Base-by-base conservation (phyloP, 768 basidiomycete species). In the Leccinum rimulosum region DNA sequence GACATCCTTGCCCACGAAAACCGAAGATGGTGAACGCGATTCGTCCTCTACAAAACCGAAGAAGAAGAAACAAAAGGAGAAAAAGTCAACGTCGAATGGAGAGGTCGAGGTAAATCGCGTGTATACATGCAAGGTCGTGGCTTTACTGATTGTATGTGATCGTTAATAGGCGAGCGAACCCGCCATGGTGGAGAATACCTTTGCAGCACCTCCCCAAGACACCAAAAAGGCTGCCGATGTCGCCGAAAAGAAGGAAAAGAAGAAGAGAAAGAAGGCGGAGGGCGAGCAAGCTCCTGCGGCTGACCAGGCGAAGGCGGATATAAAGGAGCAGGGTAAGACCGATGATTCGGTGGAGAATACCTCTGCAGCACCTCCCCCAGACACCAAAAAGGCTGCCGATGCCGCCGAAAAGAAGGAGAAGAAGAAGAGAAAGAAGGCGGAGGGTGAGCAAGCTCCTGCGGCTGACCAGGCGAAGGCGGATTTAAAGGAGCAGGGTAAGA, bases 31-130 rank as follows among this genome's bases (percentile, higher is more conserved):
- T 4, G 27, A 12, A n/a, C 4, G 27, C 19, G 19, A 5, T 2
- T 12, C 51, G 15, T 33, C 66, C 8, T 31, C 59, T 14, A 59
- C 55, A 31, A 52, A 38, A 51, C 8, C 62, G 2, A 67, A 60
- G 58, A 68, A 70, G 33, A 59, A 61, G 40, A 68, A 64, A 47
- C 69, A 65, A 27, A 63, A 54, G 60, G 58, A 65, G 11, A 64
- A 64, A 52, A 66, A 64, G 33, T 63, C 63, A 8, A 61, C 62
- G 28, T 40, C 52, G 0, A 25, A 8, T 6, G 27, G 27, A 50
- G 55, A 62, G 4, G 48, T 14, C 38, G 35, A 63, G 62, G 71
- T 68, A 57, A 58, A 43, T 57, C 36, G 15, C 8, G 53, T 67
- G 50, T 63, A 52, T 36, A 35, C 45, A 15, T 49, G 6, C 22